Base-by-base conservation (phyloP, 352 stramenopile genomes). In the Phytopythium montanum region DNA sequence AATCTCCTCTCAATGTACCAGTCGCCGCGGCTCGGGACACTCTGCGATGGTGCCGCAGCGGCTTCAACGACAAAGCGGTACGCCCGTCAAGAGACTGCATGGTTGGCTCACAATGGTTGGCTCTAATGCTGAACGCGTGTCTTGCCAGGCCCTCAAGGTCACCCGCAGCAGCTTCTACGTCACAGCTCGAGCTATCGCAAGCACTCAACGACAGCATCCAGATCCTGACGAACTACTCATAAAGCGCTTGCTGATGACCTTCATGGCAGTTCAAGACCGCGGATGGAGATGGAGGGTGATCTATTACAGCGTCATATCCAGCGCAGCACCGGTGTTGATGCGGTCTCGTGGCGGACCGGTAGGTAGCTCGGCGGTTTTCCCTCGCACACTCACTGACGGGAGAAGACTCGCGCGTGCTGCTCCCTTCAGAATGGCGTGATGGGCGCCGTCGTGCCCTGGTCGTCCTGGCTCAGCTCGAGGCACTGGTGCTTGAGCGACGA, bases 401-500 rank as follows among this genome's bases (percentile, higher is more conserved):
- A 56, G 19, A 45, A 45, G 5, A 33, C 34, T n/a, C 44, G 14
- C 14, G 38, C 38, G 14, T 3, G 38, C 8, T 26, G 3, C 23
- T 19, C n/a, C 31, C n/a, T 54, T 78, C 86, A 95, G 64, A 95
- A 95, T 31, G 85, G 85, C 46, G 85, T 95, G 65, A 93, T 90
- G 14, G 85, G 85, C 1, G 71, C 76, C 29, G 69, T 62, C 1
- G 48, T 70, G 2, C 72, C 71, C 45, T 87, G 75, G 45, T 94
- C 85, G 59, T 95, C 86, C 48, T 94, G 86, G 55, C 76, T 92
- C 23, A 95, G 66, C 64, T 95, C 84, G 53, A 94, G 69, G 58
- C 81, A 92, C 73, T 95, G 86, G 60, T 95, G 84, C 68, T 92
- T 95, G 38, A 95, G 70, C 57, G 75, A 88, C 61, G 81, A 90